phyloP scores from a whole-genome alignment of 495 filamentous ascomycete genomes.

The Tuber microsphaerosporum region DNA sequence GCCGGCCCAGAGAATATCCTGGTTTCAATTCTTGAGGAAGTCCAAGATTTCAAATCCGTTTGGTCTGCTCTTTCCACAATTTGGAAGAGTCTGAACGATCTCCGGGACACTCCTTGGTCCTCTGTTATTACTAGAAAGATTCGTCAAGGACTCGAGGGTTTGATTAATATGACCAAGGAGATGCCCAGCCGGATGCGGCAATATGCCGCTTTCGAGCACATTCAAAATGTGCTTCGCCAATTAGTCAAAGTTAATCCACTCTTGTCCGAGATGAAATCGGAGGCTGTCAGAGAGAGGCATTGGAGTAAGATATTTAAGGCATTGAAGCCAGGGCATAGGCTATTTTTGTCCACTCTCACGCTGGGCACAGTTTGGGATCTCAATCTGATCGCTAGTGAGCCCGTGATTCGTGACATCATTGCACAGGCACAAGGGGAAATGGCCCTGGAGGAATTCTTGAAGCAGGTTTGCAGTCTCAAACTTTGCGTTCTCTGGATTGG shows the following conservation, averaged over 20 bases:
- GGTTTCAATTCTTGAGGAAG: conserved; percentile 78
- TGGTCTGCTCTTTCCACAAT: conserved; percentile 92
- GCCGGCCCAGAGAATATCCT: conserved; percentile 68
- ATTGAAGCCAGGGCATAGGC: conserved; percentile 79
- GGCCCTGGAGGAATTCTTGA: conserved; percentile 96
- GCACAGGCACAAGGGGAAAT: conserved; percentile 95
- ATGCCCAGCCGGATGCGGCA: conserved; percentile 99
- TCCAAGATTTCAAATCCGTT: conserved; percentile 97
- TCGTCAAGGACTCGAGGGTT: conserved; percentile 72
- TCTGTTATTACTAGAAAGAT: conserved; percentile 89
- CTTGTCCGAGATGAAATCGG: conserved; percentile 86
- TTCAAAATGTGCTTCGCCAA: conserved; percentile 81
- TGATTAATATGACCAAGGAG: conserved; percentile 97
- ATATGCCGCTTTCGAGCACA: conserved; percentile 97
- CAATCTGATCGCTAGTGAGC: conserved; percentile 76
- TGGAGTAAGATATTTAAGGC: conserved; percentile 97
- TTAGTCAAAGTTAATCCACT: conserved; percentile 83
- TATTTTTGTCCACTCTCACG: conserved; percentile 85
- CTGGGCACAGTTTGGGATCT: conserved; percentile 98
- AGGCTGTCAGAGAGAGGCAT: conserved; percentile 90
- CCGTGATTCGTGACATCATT: conserved; percentile 82
- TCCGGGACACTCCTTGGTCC: conserved; percentile 83
- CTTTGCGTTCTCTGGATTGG: not conserved
- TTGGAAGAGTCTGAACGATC: conserved; percentile 92
- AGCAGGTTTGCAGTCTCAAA: conserved; percentile 51